These are phyloP conservation scores for Solanum pimpinellifolium DNA, from an alignment of 257 asterid species.

Conservation along the genomic window DNA sequence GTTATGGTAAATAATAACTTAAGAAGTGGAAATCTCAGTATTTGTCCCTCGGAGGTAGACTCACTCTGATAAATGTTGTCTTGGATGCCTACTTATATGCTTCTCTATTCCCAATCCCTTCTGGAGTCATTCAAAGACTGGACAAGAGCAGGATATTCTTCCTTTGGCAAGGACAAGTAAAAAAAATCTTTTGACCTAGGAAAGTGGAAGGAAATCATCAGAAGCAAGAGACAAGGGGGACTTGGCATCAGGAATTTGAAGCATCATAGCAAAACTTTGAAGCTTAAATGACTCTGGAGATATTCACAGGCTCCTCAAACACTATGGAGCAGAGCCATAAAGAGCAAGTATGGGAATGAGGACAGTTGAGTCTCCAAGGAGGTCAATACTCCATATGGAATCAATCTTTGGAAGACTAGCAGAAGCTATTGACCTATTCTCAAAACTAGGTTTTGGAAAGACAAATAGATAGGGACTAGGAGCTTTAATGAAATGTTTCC, in stretches of 20 bases:
- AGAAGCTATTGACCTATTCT: background rate
- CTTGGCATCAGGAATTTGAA: background rate
- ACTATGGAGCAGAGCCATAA: background rate
- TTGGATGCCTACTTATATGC: background rate
- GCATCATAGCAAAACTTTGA: background rate
- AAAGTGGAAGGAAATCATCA: background rate
- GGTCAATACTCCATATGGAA: background rate
- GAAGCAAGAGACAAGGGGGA: background rate
- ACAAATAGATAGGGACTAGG: background rate
- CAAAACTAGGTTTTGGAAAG: background rate
- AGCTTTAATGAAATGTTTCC: background rate
- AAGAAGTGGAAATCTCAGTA: background rate
- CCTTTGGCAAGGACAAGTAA: background rate
- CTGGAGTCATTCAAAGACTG: background rate
- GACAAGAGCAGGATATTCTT: background rate
- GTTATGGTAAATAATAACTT: background rate
- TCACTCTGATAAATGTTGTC: background rate
- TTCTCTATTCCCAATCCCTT: background rate
- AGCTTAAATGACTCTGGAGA: no score
- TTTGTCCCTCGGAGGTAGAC: background rate
- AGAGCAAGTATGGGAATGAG: background rate
- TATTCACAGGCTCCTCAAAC: background rate
- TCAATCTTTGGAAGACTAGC: background rate
- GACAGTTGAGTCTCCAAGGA: background rate
- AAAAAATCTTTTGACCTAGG: background rate